These are phyloP conservation scores for Trametes cubensis DNA, from an alignment of 768 basidiomycete species.

Conservation along the genomic window DNA sequence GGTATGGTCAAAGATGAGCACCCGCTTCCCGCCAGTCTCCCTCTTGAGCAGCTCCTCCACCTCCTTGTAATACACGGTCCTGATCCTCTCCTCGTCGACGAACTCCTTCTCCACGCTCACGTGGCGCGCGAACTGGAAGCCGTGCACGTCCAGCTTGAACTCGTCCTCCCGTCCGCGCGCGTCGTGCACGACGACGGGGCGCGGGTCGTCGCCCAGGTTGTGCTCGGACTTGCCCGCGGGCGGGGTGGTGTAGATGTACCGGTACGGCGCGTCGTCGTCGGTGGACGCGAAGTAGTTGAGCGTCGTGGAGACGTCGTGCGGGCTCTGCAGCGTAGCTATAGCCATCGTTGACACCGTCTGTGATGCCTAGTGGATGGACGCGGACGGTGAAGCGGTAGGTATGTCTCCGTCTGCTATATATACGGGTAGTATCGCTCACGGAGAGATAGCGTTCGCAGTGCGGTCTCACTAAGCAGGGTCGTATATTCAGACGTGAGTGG, in stretches of 20 bases:
- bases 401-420: background rate
- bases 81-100: slow-evolving; percentile 42
- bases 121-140: slow-evolving; percentile 44
- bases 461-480: slow-evolving; percentile 10
- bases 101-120: slow-evolving; percentile 44
- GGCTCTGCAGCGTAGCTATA: slow-evolving; percentile 31
- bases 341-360: slow-evolving; percentile 12
- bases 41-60: slow-evolving; percentile 45
- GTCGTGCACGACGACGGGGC: slow-evolving; percentile 35
- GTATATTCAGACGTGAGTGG: background rate
- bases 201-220: slow-evolving; percentile 36
- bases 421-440: background rate
- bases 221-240: slow-evolving; percentile 26
- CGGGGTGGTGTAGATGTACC: slow-evolving; percentile 35
- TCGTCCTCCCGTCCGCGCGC: slow-evolving; percentile 35
- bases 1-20: slow-evolving; percentile 51
- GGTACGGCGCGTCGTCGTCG: slow-evolving; percentile 38
- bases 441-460: background rate
- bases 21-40: slow-evolving; percentile 41
- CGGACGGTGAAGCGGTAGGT: background rate
- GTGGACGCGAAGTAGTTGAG: slow-evolving; percentile 41
- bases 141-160: slow-evolving; percentile 42
- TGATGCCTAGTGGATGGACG: background rate
- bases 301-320: slow-evolving; percentile 41
- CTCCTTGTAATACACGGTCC: slow-evolving; percentile 45